Conservation (phyloP, 768 basidiomycete species). For the Lentinula lateritia region DNA sequence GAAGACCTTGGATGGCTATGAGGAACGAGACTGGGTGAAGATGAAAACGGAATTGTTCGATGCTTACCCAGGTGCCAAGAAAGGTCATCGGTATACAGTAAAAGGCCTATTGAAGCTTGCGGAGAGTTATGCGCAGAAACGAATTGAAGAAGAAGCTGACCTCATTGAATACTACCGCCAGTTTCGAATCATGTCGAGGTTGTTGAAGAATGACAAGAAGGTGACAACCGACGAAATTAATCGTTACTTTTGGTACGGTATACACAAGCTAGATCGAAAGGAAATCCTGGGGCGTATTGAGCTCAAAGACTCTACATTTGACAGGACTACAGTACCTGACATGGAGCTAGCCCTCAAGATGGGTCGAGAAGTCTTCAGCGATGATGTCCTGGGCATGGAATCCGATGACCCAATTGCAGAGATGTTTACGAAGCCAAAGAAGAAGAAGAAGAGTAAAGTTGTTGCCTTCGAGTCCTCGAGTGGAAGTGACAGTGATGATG, state of each 20-base stretch:
- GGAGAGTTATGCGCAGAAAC: not conserved
- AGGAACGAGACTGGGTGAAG: conserved; percentile 2
- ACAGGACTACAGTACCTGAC: too few species aligned
- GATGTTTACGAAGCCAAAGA: too few species aligned
- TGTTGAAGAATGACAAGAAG: not conserved
- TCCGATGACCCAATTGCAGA: too few species aligned
- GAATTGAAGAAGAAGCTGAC: not conserved
- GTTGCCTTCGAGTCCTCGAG: too few species aligned
- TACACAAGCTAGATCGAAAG: not conserved
- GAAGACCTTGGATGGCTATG: conserved; percentile 9
- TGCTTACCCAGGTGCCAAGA: not conserved
- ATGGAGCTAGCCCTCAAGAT: too few species aligned
- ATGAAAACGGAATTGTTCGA: conserved; percentile 10
- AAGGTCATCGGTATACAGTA: not conserved
- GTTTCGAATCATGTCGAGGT: not conserved
- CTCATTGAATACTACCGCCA: not conserved
- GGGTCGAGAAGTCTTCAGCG: too few species aligned
- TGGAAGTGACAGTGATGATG: too few species aligned
- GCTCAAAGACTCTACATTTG: conserved; percentile 8
- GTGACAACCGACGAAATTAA: not conserved
- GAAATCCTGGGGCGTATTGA: not conserved
- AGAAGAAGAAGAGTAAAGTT: too few species aligned
- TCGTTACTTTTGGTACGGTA: not conserved
- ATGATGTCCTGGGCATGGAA: too few species aligned
- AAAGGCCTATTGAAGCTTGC: not conserved